A percentile compares a stretch with the other conserved stretches of the same genome.
Conservation (phyloP, 2,329 filamentous ascomycete genomes). For the Colletotrichum caudatum region DNA sequence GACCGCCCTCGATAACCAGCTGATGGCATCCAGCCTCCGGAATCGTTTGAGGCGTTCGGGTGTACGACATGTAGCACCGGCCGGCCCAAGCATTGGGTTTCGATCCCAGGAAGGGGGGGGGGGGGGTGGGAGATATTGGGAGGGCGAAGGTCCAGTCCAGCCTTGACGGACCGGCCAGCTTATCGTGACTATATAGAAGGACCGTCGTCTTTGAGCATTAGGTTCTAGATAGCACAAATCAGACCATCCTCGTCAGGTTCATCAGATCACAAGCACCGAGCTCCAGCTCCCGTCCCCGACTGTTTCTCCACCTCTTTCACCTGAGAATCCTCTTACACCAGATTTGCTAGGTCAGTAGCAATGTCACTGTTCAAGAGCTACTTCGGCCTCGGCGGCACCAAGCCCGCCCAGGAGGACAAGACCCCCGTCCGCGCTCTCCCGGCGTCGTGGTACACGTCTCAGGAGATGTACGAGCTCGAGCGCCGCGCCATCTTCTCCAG, state of each 20-base stretch:
- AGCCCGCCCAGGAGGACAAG: slow-evolving; percentile 46
- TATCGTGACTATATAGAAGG: slow-evolving; percentile 42
- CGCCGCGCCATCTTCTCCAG: slow-evolving; percentile 68
- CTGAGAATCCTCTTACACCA: slow-evolving; percentile 1
- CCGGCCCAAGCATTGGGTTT: slow-evolving; percentile 16
- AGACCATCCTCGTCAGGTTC: slow-evolving; percentile 4
- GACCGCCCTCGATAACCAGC: slow-evolving; percentile 24
- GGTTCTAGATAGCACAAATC: slow-evolving; percentile 2
- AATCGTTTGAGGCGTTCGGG: slow-evolving; percentile 23
- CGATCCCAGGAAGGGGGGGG: not conserved
- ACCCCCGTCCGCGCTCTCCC: slow-evolving; percentile 56
- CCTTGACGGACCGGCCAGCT: slow-evolving; percentile 18
- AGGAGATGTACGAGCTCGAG: slow-evolving; percentile 69
- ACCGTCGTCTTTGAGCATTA: slow-evolving; percentile 21
- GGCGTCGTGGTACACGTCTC: slow-evolving; percentile 63
- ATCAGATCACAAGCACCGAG: slow-evolving; percentile 12
- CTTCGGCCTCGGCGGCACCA: slow-evolving; percentile 50
- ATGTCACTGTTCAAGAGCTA: slow-evolving; percentile 49
- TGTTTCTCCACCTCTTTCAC: not conserved
- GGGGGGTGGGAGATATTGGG: not conserved
- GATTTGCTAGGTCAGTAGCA: not conserved
- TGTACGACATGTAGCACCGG: slow-evolving; percentile 20
- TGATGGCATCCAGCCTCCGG: slow-evolving; percentile 20
- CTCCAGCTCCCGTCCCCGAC: not conserved
- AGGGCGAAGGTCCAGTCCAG: slow-evolving; percentile 17